A percentile compares a stretch with the other conserved stretches of the same genome.
Conservation (phyloP, 2,329 filamentous ascomycete genomes). For the Nakataea oryzae region DNA sequence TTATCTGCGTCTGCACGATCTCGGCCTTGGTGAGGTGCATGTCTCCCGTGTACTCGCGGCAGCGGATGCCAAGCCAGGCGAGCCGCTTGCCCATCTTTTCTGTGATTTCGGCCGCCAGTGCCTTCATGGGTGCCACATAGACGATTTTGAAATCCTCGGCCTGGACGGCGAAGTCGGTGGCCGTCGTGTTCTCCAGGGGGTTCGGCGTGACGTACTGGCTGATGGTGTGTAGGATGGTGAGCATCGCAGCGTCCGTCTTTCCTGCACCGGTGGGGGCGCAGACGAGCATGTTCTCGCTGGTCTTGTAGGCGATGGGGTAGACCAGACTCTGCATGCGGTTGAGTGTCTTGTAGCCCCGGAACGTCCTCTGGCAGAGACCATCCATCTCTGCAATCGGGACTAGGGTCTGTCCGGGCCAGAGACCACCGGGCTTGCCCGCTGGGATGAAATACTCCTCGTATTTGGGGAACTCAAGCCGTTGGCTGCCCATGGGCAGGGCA, state of each 20-base stretch:
- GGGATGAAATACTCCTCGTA: slow-evolving; percentile 90
- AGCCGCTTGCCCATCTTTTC: slow-evolving; percentile 87
- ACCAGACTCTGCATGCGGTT: slow-evolving; percentile 98
- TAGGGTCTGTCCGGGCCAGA: slow-evolving; percentile 64
- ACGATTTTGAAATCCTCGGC: slow-evolving; percentile 93
- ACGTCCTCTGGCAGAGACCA: slow-evolving; percentile 80
- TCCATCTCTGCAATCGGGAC: slow-evolving; percentile 76
- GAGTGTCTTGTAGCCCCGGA: slow-evolving; percentile 83
- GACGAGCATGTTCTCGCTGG: slow-evolving; percentile 96
- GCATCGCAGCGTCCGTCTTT: slow-evolving; percentile 97
- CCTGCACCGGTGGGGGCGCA: slow-evolving; percentile 91
- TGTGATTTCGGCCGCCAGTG: slow-evolving; percentile 89
- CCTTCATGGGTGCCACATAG: slow-evolving; percentile 98
- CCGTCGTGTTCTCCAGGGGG: slow-evolving; percentile 62
- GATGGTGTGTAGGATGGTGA: slow-evolving; percentile 85
- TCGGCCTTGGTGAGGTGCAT: slow-evolving; percentile 98
- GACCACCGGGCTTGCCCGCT: slow-evolving; percentile 64
- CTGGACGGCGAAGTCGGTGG: slow-evolving; percentile 72
- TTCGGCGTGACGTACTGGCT: slow-evolving; percentile 75
- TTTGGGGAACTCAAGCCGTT: slow-evolving; percentile 58
- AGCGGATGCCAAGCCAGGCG: slow-evolving; percentile 86
- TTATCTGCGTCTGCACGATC: slow-evolving; percentile 92
- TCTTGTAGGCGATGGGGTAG: slow-evolving; percentile 90
- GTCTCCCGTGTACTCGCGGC: slow-evolving; percentile 90
- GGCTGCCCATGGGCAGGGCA: slow-evolving; percentile 65